These are phyloP conservation scores for Gautieria morchelliformis DNA, from an alignment of 768 basidiomycete genomes.

Conservation along the genomic window DNA sequence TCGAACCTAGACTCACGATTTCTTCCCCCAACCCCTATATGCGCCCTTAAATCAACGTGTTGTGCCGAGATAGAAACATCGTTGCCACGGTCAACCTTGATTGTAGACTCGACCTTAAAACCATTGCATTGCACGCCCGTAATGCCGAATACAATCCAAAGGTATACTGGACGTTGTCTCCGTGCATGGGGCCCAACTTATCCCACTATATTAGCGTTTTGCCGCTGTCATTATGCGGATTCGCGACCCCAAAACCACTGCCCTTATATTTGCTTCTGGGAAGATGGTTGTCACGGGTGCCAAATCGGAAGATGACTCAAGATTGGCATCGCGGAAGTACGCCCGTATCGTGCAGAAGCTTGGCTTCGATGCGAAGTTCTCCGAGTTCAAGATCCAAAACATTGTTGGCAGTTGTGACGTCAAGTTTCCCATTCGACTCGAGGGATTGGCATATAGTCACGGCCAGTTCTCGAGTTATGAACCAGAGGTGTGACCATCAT, in stretches of 20 bases:
- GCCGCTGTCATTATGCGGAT: constrained; percentile 99
- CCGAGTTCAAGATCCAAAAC: constrained; percentile 99
- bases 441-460: constrained; percentile 95
- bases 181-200: constrained; percentile 42
- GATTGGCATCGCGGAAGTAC: constrained; percentile 95
- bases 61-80: constrained; percentile 52
- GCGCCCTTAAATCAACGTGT: neutral
- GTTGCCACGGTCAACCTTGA: constrained; percentile 98
- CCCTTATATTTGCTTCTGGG: constrained; percentile 97
- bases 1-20: neutral
- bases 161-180: constrained; percentile 50
- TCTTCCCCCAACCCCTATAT: neutral
- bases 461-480: constrained; percentile 97
- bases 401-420: constrained; percentile 98
- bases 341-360: constrained; percentile 99
- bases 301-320: constrained; percentile 96
- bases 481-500: constrained; percentile 71
- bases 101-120: constrained; percentile 94
- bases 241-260: constrained; percentile 98
- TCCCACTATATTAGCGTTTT: constrained; percentile 79
- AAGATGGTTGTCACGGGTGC: constrained; percentile 99
- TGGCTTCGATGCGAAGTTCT: constrained; percentile 98
- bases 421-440: constrained; percentile 96
- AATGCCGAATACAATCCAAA: constrained; percentile 99
- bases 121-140: constrained; percentile 93